Conservation (phyloP, 2,329 filamentous ascomycete genomes). For the Cercospora zeina region DNA sequence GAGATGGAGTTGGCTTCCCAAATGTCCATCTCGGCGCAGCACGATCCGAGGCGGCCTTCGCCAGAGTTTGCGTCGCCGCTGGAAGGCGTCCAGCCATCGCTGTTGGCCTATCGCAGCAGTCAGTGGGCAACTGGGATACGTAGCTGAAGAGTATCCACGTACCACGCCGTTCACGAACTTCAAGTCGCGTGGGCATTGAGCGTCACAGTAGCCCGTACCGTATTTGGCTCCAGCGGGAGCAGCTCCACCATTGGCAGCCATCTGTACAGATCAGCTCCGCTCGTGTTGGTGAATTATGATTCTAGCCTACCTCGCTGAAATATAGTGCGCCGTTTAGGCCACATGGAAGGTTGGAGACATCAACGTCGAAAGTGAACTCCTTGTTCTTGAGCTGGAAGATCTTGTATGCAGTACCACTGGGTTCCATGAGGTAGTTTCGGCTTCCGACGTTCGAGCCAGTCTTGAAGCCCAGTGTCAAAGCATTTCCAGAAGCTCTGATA, state of each 20-base stretch:
- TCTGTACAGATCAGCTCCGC: conserved; percentile 46
- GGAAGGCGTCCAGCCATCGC: conserved; percentile 43
- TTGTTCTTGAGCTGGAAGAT: conserved; percentile 65
- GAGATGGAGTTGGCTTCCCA: conserved; percentile 70
- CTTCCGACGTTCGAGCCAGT: conserved; percentile 43
- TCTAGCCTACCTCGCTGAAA: conserved; percentile 41
- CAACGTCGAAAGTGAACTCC: conserved; percentile 72
- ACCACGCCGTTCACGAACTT: conserved; percentile 38
- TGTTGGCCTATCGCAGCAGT: conserved; percentile 44
- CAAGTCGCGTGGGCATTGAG: conserved; percentile 47
- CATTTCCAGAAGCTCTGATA: conserved; percentile 52
- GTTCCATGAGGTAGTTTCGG: conserved; percentile 65
- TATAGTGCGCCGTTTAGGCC: conserved; percentile 72
- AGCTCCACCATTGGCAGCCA: conserved; percentile 63
- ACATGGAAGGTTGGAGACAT: conserved; percentile 67
- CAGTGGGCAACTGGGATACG: neutral
- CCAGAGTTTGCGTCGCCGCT: conserved; percentile 35
- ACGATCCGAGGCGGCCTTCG: conserved; percentile 54
- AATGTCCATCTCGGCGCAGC: conserved; percentile 67
- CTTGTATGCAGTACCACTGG: conserved; percentile 59
- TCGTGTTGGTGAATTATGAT: too few relatives aligned
- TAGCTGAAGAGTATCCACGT: neutral
- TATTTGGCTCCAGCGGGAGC: conserved; percentile 44
- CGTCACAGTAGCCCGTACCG: conserved; percentile 60
- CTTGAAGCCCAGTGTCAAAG: conserved; percentile 50